Base-by-base conservation (phyloP, 371 early-diverging fungal genomes). In the Mortierella sp. region DNA sequence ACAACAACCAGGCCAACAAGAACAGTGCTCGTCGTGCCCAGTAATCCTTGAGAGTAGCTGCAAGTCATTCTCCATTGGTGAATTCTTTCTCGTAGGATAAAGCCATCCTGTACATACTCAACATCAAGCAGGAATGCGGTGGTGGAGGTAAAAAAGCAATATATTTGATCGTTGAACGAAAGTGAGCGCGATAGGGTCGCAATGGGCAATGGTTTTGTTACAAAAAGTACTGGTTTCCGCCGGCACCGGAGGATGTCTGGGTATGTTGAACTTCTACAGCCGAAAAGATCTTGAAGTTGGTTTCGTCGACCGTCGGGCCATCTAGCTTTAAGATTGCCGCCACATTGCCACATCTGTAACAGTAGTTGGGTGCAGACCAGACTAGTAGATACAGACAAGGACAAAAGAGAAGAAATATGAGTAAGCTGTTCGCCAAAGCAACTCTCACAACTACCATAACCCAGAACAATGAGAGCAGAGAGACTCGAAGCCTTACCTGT, bases 351-450 rank as follows among this genome's bases (percentile, higher is more conserved):
- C 99, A 99, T 67, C 99, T 94, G 87, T 99, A 99, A 88, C 99
- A 99, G 87, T 99, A 99, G 88, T 98, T 99, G 31, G 99, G 99
- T 34, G 99, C 99, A 44, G 97, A 97, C 97, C 99, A 99, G 45
- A 99, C 98, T 80, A 29, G 39, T 6, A 41, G 8, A 43, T 4
- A 14, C 10, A 14, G 40, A 31, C 16, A 43, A 66, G 5, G 29
- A 34, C 1, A 39, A 29, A 45, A 26, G 24, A 5, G 16, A 63
- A 11, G 16, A 16, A 6, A 61, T 43, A 14, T 44, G 43, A 64
- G 40, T 50, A 19, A 9, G 22, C 16, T 31, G 31, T 37, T 37
- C 31, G 31, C 44, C 44, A 43, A 41, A 31, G 24, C 24, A 48
- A 52, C 37, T n/a, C 19, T 2, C 39, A 37, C 22, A 48, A 40